phyloP scores from a whole-genome alignment of 768 basidiomycete genomes.

The Suillus discolor region DNA sequence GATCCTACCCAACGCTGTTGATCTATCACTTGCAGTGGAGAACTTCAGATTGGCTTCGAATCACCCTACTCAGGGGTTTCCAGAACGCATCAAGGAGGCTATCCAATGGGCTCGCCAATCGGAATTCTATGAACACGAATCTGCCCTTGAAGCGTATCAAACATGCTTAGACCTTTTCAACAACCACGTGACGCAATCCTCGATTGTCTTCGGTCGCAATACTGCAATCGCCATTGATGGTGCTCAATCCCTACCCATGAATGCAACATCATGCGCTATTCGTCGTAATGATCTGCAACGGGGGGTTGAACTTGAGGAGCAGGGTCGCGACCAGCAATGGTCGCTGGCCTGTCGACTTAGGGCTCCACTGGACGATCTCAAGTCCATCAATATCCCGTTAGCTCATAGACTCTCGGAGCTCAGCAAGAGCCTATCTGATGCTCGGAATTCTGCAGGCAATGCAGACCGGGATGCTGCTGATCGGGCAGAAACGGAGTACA shows the following conservation, averaged over 20 bases:
- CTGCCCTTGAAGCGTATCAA: slow-evolving; percentile 11
- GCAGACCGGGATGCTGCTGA: background rate
- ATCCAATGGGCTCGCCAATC: slow-evolving; percentile 7
- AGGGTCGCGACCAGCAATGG: slow-evolving; percentile 31
- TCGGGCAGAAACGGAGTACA: slow-evolving; percentile 12
- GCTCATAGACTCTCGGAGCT: slow-evolving; percentile 14
- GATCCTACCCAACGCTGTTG: background rate
- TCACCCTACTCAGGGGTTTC: background rate
- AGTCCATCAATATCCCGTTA: background rate
- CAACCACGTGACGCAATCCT: background rate
- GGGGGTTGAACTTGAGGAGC: slow-evolving; percentile 32
- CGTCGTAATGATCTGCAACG: slow-evolving; percentile 8
- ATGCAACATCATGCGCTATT: slow-evolving; percentile 20
- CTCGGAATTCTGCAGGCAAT: background rate
- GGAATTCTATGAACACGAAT: slow-evolving; percentile 3
- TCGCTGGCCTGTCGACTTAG: slow-evolving; percentile 26
- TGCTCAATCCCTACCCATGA: background rate
- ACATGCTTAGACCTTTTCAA: slow-evolving; percentile 4
- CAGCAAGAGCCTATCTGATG: slow-evolving; percentile 5
- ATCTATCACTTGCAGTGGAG: background rate
- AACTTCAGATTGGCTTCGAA: background rate
- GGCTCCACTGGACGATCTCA: slow-evolving; percentile 26
- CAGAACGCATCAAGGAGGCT: background rate
- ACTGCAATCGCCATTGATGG: background rate
- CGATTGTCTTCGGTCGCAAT: background rate